These are phyloP conservation scores for Escovopsis sp. DNA, from an alignment of 2,329 filamentous ascomycete genomes.

Conservation along the genomic window DNA sequence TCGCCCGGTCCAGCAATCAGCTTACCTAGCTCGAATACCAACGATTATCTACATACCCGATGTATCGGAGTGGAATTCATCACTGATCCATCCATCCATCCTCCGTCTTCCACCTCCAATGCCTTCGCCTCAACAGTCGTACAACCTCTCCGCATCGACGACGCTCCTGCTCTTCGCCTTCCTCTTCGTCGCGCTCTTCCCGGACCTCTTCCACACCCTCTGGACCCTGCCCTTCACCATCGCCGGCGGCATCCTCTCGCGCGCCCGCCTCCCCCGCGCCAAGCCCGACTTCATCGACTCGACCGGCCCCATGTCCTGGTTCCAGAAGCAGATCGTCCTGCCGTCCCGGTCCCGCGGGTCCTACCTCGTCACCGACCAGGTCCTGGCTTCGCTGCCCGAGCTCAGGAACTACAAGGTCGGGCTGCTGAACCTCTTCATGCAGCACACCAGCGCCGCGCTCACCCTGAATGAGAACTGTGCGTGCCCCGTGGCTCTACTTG, in stretches of 20 bases:
- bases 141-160: constrained; percentile 21
- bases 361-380: constrained; percentile 75
- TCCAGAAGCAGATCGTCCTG: constrained; percentile 72
- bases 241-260: constrained; percentile 17
- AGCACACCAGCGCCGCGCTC: constrained; percentile 87
- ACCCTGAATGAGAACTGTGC: constrained; percentile 80
- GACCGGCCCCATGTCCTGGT: constrained; percentile 50
- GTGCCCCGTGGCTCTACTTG: constrained; percentile 16
- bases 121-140: constrained; percentile 23
- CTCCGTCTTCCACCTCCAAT: too few relatives aligned
- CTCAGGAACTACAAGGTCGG: constrained; percentile 73
- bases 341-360: constrained; percentile 65
- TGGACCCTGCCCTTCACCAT: constrained; percentile 33
- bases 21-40: too few relatives aligned
- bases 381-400: constrained; percentile 61
- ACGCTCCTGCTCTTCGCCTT: constrained; percentile 33
- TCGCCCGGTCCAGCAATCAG: too few relatives aligned
- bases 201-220: constrained; percentile 35
- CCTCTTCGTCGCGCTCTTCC: constrained; percentile 38
- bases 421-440: constrained; percentile 77
- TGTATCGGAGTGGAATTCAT: too few relatives aligned
- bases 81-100: constrained; percentile 7
- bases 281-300: constrained; percentile 6
- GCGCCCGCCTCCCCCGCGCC: constrained; percentile 17
- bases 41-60: too few relatives aligned